phyloP scores from a whole-genome alignment of 805 yeast genomes.

The Nakazawaea ishiwadae region DNA sequence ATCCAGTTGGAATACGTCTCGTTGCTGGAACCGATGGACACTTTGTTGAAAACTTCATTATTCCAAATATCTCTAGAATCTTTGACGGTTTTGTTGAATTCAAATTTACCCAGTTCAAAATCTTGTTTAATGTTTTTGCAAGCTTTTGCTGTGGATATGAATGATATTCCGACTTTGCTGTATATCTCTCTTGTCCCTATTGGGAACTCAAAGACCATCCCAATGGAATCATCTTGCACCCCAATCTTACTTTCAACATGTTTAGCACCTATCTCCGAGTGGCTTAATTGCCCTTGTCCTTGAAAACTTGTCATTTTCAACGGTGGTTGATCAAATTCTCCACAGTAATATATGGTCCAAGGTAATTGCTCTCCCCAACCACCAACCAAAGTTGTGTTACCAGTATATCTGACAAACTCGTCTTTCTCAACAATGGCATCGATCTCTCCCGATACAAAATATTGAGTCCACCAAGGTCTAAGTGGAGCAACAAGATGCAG shows the following conservation, averaged over 20 bases:
- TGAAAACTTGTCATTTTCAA: constrained; percentile 16
- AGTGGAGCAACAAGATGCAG: constrained; percentile 25
- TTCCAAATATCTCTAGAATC: constrained; percentile 18
- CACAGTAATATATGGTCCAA: constrained; percentile 28
- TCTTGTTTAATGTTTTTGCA: constrained; percentile 22
- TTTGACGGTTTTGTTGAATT: constrained; percentile 16
- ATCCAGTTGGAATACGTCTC: constrained; percentile 13
- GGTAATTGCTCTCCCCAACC: constrained; percentile 29
- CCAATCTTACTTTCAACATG: too few relatives aligned
- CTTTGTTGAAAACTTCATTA: constrained; percentile 17
- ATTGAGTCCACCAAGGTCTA: constrained; percentile 30
- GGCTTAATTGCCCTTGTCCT: too few relatives aligned
- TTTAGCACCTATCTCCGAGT: too few relatives aligned
- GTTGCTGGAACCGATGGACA: constrained; percentile 15
- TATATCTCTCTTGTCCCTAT: constrained; percentile 6
- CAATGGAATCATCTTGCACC: constrained; percentile 18
- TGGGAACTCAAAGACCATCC: constrained; percentile 23
- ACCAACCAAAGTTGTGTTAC: constrained; percentile 22
- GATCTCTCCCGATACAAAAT: constrained; percentile 23
- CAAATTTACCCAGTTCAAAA: constrained; percentile 17
- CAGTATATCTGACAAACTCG: too few relatives aligned
- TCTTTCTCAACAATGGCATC: constrained; percentile 15
- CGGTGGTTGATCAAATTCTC: constrained; percentile 22
- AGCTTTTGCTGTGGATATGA: constrained; percentile 25
- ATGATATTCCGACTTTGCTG: constrained; percentile 26